Conservation (phyloP, 495 filamentous ascomycete species). For the Evernia prunastri region DNA sequence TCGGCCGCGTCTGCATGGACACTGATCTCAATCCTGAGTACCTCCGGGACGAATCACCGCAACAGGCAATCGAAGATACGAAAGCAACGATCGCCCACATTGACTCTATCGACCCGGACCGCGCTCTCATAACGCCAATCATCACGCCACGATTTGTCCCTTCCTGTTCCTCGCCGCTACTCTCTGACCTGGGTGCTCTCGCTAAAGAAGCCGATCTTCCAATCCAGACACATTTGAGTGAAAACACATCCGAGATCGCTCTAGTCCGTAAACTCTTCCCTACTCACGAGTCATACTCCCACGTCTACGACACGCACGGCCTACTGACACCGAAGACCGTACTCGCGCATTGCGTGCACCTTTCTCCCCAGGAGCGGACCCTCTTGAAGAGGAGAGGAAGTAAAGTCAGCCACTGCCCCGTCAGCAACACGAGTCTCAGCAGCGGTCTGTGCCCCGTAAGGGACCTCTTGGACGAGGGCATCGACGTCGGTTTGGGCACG, state of each 20-base stretch:
- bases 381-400: constrained; percentile 54
- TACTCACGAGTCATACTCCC: constrained; percentile 53
- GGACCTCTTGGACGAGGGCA: constrained; percentile 61
- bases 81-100: constrained; percentile 61
- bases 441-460: constrained; percentile 69
- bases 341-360: constrained; percentile 79
- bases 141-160: constrained; percentile 90
- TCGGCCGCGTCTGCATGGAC: constrained; percentile 93
- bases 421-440: constrained; percentile 72
- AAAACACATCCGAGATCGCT: constrained; percentile 66
- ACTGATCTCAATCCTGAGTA: constrained; percentile 55
- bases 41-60: constrained; percentile 64
- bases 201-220: constrained; percentile 49
- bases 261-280: constrained; percentile 67
- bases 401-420: constrained; percentile 80
- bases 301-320: constrained; percentile 67
- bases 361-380: constrained; percentile 54
- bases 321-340: constrained; percentile 61
- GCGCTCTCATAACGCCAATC: constrained; percentile 62
- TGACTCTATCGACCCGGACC: constrained; percentile 53
- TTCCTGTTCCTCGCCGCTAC: constrained; percentile 54
- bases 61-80: constrained; percentile 50
- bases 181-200: constrained; percentile 57
- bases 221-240: constrained; percentile 87
- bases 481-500: constrained; percentile 79